Evolutionary conservation across 495 filamentous ascomycete genomes (phyloP).

Genomic region (Xanthoparmelia taractica): DNA sequence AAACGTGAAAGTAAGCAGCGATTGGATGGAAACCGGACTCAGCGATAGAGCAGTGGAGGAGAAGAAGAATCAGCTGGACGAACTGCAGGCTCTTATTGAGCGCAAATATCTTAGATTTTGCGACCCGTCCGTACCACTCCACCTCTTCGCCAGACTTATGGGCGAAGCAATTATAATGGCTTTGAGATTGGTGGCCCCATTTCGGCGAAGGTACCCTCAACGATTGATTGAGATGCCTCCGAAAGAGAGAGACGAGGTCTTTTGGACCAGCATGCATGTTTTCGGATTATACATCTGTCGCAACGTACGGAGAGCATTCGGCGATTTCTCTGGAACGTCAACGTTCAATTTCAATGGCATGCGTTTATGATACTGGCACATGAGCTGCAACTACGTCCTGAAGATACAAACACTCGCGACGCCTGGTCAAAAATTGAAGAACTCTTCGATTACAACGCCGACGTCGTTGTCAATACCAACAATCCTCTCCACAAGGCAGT

Average conservation of each 20-base stretch:
- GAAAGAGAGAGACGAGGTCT: slow-evolving; percentile 36
- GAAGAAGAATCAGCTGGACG: slow-evolving; percentile 40
- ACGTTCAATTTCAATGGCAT: slow-evolving; percentile 38
- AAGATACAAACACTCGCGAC: neutral
- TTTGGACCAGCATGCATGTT: slow-evolving; percentile 34
- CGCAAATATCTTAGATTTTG: slow-evolving; percentile 48
- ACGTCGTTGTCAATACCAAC: slow-evolving; percentile 5
- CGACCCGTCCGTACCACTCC: slow-evolving; percentile 54
- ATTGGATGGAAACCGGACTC: slow-evolving; percentile 33
- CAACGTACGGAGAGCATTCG: slow-evolving; percentile 27
- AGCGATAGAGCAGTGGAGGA: slow-evolving; percentile 35
- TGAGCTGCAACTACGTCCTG: slow-evolving; percentile 27
- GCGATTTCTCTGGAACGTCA: slow-evolving; percentile 34
- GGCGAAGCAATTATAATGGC: slow-evolving; percentile 33
- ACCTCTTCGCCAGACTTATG: slow-evolving; percentile 46
- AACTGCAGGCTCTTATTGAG: slow-evolving; percentile 32
- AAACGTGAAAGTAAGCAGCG: slow-evolving; percentile 28
- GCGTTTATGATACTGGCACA: slow-evolving; percentile 39
- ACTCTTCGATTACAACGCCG: slow-evolving; percentile 1
- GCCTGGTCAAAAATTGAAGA: slow-evolving; percentile 8
- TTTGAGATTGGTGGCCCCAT: slow-evolving; percentile 35
- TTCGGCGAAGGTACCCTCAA: slow-evolving; percentile 38
- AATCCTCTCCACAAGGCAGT: slow-evolving; percentile 2
- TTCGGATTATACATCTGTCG: slow-evolving; percentile 31
- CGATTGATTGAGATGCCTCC: slow-evolving; percentile 27